These are phyloP conservation scores for Paramyrothecium sp. DNA, from an alignment of 2,329 filamentous ascomycete genomes.

Conservation along the genomic window DNA sequence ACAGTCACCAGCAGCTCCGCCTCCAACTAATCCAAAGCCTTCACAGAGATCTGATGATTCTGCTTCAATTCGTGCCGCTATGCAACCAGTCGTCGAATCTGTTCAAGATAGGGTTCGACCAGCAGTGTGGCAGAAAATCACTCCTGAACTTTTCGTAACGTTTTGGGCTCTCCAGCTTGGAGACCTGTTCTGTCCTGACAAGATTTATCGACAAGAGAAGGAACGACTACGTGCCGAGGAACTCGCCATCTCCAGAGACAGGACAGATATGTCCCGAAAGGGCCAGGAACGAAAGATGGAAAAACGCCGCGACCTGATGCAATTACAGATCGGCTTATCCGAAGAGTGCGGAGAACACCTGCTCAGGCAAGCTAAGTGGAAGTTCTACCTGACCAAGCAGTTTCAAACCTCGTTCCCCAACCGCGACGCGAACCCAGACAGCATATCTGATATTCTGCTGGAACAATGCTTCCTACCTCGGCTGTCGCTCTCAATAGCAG, in stretches of 20 bases:
- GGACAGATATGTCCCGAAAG: slow-evolving; percentile 68
- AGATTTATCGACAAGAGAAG: slow-evolving; percentile 76
- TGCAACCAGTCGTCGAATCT: slow-evolving; percentile 71
- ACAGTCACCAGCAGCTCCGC: slow-evolving; percentile 7
- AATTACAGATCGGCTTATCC: slow-evolving; percentile 67
- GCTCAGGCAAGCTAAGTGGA: slow-evolving; percentile 64
- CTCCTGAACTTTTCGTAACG: slow-evolving; percentile 77
- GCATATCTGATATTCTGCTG: slow-evolving; percentile 72
- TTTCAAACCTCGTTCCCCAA: slow-evolving; percentile 77
- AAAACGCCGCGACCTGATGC: slow-evolving; percentile 66
- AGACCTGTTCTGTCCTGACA: slow-evolving; percentile 74
- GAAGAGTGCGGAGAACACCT: slow-evolving; percentile 72
- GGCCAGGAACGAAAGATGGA: slow-evolving; percentile 63
- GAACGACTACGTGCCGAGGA: slow-evolving; percentile 66
- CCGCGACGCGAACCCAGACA: slow-evolving; percentile 60
- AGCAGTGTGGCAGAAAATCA: slow-evolving; percentile 68
- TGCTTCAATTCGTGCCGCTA: slow-evolving; percentile 29
- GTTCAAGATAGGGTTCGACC: slow-evolving; percentile 61
- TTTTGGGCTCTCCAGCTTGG: slow-evolving; percentile 90
- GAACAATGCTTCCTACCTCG: slow-evolving; percentile 93
- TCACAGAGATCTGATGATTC: slow-evolving; percentile 32
- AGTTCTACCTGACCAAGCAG: slow-evolving; percentile 69
- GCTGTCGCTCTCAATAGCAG: slow-evolving; percentile 76
- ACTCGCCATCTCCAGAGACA: slow-evolving; percentile 65
- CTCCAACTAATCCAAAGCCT: slow-evolving; percentile 18